A percentile compares a stretch with the other conserved stretches of the same genome.
Conservation (phyloP, 352 stramenopile genomes). For the Phytophthora ohioensis region DNA sequence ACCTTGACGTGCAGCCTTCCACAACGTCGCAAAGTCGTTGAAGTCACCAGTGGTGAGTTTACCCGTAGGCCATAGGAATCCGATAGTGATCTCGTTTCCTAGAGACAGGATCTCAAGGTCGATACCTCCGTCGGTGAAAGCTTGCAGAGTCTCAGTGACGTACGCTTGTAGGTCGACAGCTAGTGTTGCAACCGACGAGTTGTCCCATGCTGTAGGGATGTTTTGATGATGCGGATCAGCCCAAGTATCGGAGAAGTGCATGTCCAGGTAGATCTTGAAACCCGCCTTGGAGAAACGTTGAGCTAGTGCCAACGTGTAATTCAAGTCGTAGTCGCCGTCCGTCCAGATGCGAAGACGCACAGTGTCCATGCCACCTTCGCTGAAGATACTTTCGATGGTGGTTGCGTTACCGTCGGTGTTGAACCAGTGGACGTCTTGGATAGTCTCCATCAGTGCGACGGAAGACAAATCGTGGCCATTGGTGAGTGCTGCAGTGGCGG, state of each 20-base stretch:
- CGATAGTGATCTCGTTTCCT: conserved; percentile 47
- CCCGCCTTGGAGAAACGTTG: conserved; percentile 40
- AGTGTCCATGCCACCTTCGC: conserved; percentile 35
- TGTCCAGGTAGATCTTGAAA: conserved; percentile 51
- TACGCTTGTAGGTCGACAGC: conserved; percentile 34
- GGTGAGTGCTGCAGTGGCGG: conserved; percentile 19
- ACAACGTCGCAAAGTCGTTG: conserved; percentile 42
- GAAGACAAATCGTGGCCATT: conserved; percentile 49
- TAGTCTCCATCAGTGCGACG: conserved; percentile 36
- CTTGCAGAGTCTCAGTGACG: conserved; percentile 36
- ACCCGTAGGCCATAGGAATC: conserved; percentile 40
- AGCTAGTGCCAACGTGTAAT: conserved; percentile 37
- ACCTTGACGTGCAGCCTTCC: conserved; percentile 39
- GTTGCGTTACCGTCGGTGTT: conserved; percentile 29
- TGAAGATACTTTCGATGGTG: conserved; percentile 41
- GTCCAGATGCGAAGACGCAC: conserved; percentile 45
- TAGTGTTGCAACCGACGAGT: conserved; percentile 33
- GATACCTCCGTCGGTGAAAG: conserved; percentile 43
- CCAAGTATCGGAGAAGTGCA: conserved; percentile 52
- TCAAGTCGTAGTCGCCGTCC: conserved; percentile 34
- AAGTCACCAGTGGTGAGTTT: conserved; percentile 38
- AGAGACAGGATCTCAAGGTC: conserved; percentile 41
- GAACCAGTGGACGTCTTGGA: conserved; percentile 35
- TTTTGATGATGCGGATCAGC: conserved; percentile 39
- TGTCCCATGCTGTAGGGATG: conserved; percentile 38